Base-by-base conservation (phyloP, 176 grass and related monocot genomes). In the Otatea glauca region DNA sequence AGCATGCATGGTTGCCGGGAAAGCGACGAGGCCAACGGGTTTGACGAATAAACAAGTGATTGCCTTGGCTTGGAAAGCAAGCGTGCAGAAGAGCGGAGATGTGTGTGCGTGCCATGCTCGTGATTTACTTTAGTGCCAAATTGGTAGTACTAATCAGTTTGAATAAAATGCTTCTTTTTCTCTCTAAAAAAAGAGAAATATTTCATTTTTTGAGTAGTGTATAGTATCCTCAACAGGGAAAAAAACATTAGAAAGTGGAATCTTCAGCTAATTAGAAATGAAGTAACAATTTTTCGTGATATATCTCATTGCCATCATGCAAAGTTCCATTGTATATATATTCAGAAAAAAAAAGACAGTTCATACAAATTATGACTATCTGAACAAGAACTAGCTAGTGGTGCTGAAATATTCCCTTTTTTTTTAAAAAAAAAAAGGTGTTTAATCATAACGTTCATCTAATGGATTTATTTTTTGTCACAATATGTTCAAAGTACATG, bases 51-150 rank as follows among this genome's bases (percentile, higher is more conserved):
- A 71, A 82, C 23, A 62, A 85, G 24, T 7, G 58, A 9, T 12
- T 54, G 43, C 34, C 58, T 83, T 90, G 78, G 34, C 87, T 87
- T 92, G 70, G 70, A 83, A 72, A 87, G 47, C 87, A 92, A 92
- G 87, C 81, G 65, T 71, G 55, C 35, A 4, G 41, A 84, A 77
- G 55, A 86, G 42, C 21, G 21, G 88, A 58, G 59, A 66, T 60
- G 59, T 61, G 51, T 45, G 60, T 70, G 77, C 3, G 4, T 15
- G 34, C 45, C 82, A 70, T 89, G 42, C 69, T n/a, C 20, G 7
- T 20, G 29, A 20, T 21, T 69, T 23, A 39, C 38, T 76, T 38
- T 79, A 65, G 29, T 9, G 14, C 5, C 47, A 35, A 23, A 67
- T 15, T 24, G 43, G 17, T 6, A 18, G 17, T 6, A 25, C 11